Base-by-base conservation (phyloP, 1,139 yeast genomes). In the Nadsonia commutata region DNA sequence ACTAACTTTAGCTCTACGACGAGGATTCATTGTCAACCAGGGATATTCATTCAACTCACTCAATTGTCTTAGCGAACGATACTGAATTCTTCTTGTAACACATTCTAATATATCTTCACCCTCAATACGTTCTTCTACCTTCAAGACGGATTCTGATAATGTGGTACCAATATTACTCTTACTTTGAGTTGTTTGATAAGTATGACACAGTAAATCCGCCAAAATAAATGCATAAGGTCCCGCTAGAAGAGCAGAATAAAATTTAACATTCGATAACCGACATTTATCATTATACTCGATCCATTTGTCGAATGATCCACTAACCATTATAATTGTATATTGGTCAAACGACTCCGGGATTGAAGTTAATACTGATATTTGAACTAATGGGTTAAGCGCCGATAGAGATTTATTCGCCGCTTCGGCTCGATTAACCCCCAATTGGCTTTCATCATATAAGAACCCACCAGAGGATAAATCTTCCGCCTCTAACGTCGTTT, bases 381-480 rank as follows among this genome's bases (percentile, higher is more conserved):
- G 65, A 18, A 88, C 97, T 46, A 95, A 66, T 16, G 82, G 82
- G 56, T 90, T 90, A 59, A 90, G 70, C 36, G 80, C 84, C 52
- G 70, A 72, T 37, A 88, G 74, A 44, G 74, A 66, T 3, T 65
- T 64, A 37, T 66, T 62, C 1, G 78, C 76, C 1, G 76, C 72
- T 5, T 74, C 76, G 2, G 78, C 68, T 52, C 81, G 76, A 40
- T 54, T 55, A 18, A 48, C 40, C 18, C 68, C 69, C 21, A 64
- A 43, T 40, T 64, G 63, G 9, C 43, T 43, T 17, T 70, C 71
- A 37, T 68, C 68, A 9, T 75, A 74, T n/a, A 85, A 57, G 55
- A 86, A 85, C 60, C 88, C 86, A 56, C 88, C 94, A 1, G 81
- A 71, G 3, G 78, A 77, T 46, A 83, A 70, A 55, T 86, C 95